Evolutionary conservation across 1,284 basidiomycete species (phyloP).

Genomic region (Trichosporon sp.): DNA sequence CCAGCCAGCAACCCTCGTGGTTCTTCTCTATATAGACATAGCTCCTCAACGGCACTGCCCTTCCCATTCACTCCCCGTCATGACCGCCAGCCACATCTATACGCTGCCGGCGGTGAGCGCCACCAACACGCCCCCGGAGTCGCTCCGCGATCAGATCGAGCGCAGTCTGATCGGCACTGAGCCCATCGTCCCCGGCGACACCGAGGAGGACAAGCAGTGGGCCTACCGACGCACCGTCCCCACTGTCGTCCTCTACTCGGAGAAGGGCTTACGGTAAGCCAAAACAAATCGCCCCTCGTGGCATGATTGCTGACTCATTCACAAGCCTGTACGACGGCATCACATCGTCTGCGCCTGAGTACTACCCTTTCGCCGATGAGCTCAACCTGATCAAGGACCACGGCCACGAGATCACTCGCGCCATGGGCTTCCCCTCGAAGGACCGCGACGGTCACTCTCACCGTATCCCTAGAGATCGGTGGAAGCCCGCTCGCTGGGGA

Average conservation of each 20-base stretch:
- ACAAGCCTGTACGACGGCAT: slow-evolving; percentile 57
- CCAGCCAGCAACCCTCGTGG: neutral
- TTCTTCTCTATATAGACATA: neutral
- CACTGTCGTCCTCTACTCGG: slow-evolving; percentile 81
- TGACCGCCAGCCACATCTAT: slow-evolving; percentile 12
- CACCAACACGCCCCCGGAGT: slow-evolving; percentile 8
- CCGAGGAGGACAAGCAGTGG: slow-evolving; percentile 37
- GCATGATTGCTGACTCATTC: slow-evolving; percentile 3
- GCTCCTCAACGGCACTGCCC: neutral
- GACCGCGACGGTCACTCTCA: neutral
- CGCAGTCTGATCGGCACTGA: slow-evolving; percentile 25
- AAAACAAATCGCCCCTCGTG: neutral
- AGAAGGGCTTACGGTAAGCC: slow-evolving; percentile 60
- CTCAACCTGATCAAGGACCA: slow-evolving; percentile 51
- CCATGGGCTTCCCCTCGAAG: slow-evolving; percentile 46
- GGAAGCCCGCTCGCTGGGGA: slow-evolving; percentile 51
- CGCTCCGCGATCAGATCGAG: slow-evolving; percentile 36
- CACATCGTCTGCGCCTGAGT: slow-evolving; percentile 72
- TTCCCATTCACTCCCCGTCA: neutral
- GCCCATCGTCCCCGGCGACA: slow-evolving; percentile 33
- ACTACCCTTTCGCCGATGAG: slow-evolving; percentile 72
- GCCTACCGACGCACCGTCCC: slow-evolving; percentile 61
- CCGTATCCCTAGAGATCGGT: slow-evolving; percentile 1
- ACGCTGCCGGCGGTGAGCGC: slow-evolving; percentile 12
- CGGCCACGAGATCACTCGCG: slow-evolving; percentile 52